phyloP scores from a whole-genome alignment of 805 yeast genomes.

The Wickerhamomyces chambardii region DNA sequence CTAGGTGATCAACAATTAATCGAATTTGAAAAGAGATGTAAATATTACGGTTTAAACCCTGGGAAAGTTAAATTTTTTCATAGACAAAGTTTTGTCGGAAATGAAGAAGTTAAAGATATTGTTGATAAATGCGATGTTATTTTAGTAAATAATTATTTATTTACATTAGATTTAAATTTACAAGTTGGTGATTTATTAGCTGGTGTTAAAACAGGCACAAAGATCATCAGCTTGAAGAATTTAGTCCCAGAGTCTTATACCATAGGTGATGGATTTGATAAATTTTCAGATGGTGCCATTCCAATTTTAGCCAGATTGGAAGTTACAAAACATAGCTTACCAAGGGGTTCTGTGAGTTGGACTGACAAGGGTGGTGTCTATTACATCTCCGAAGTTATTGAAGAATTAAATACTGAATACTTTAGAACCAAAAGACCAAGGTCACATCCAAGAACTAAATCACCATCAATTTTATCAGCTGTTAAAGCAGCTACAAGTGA shows the following conservation, averaged over 20 bases:
- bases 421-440: not conserved
- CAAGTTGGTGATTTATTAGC: conserved; percentile 57
- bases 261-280: conserved; percentile 39
- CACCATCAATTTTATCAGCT: not conserved
- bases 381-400: conserved; percentile 62
- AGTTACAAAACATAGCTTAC: conserved; percentile 57
- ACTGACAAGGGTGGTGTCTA: conserved; percentile 71
- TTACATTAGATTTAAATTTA: conserved; percentile 65
- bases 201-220: conserved; percentile 63
- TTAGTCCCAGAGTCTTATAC: conserved; percentile 71
- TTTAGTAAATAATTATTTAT: conserved; percentile 75
- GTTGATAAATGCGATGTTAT: conserved; percentile 62
- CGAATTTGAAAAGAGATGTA: conserved; percentile 51
- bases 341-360: conserved; percentile 79
- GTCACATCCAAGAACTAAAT: not conserved
- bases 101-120: conserved; percentile 41
- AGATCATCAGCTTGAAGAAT: conserved; percentile 70
- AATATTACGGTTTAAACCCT: conserved; percentile 53
- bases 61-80: conserved; percentile 51
- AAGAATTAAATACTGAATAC: conserved; percentile 22
- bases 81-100: conserved; percentile 64
- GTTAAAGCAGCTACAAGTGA: not conserved
- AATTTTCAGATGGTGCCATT: conserved; percentile 24
- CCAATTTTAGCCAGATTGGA: conserved; percentile 55
- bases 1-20: conserved; percentile 51